A percentile compares a stretch with the other conserved stretches of the same genome.
Evolutionary conservation across 257 asterid species (phyloP).

Genomic region (Schizonepeta tenuifolia): DNA sequence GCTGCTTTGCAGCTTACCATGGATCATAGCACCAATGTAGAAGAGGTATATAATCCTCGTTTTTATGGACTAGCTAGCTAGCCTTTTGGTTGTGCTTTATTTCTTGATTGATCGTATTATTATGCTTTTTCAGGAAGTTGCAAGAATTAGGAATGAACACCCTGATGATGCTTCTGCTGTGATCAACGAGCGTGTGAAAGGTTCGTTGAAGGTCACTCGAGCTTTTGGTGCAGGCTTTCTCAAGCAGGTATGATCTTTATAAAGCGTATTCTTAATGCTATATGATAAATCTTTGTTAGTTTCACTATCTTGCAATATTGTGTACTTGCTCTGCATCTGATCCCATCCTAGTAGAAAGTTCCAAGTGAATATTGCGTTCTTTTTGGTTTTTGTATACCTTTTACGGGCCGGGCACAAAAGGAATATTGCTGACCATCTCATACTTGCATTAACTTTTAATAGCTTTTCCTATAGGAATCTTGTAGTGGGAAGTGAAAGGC

Average conservation of each 20-base stretch:
- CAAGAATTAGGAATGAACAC: slow-evolving; percentile 74
- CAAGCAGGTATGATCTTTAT: slow-evolving; percentile 71
- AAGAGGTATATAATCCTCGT: slow-evolving; percentile 58
- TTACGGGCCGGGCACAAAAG: slow-evolving; percentile 22
- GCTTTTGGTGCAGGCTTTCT: slow-evolving; percentile 99
- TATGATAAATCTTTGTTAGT: slow-evolving; percentile 37
- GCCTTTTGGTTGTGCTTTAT: not conserved
- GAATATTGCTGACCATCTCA: slow-evolving; percentile 25
- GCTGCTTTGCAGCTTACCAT: slow-evolving; percentile 74
- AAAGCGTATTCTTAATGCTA: slow-evolving; percentile 43
- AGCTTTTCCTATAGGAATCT: slow-evolving; percentile 37
- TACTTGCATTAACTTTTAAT: slow-evolving; percentile 25
- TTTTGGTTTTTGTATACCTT: slow-evolving; percentile 32
- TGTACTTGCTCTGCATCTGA: slow-evolving; percentile 36
- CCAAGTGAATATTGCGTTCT: slow-evolving; percentile 31
- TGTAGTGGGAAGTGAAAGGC: slow-evolving; percentile 34
- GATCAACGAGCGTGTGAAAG: slow-evolving; percentile 86
- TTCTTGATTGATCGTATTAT: slow-evolving; percentile 25
- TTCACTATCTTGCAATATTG: slow-evolving; percentile 31
- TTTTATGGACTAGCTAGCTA: not conserved
- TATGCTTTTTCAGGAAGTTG: slow-evolving; percentile 62
- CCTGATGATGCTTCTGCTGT: slow-evolving; percentile 79
- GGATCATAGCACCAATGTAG: slow-evolving; percentile 88
- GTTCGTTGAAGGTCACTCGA: slow-evolving; percentile 93
- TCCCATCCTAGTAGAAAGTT: slow-evolving; percentile 42